phyloP scores from a whole-genome alignment of 2,329 filamentous ascomycete genomes.

The Phoma herbarum region DNA sequence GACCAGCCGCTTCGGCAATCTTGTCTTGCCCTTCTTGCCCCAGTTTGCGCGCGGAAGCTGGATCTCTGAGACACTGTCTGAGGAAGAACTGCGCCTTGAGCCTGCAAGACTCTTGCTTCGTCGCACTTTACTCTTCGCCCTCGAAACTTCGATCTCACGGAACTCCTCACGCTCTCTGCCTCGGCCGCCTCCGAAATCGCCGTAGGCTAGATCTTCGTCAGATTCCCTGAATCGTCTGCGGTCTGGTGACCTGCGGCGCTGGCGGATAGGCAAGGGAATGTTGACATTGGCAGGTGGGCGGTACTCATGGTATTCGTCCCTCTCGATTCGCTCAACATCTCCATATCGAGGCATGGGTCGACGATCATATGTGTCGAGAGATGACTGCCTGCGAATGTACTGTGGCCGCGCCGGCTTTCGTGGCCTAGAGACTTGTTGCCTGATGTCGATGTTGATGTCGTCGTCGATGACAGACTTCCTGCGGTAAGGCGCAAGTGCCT shows the following conservation, averaged over 20 bases:
- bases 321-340: conserved; percentile 64
- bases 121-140: conserved; percentile 53
- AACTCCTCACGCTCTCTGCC: conserved; percentile 54
- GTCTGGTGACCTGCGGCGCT: conserved; percentile 58
- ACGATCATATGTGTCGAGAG: conserved; percentile 88
- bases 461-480: conserved; percentile 66
- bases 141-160: conserved; percentile 58
- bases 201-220: conserved; percentile 69
- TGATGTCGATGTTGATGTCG: conserved; percentile 60
- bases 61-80: conserved; percentile 53
- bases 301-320: conserved; percentile 59
- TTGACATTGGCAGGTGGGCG: conserved; percentile 74
- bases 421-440: conserved; percentile 47
- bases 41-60: conserved; percentile 45
- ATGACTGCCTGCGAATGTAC: conserved; percentile 82
- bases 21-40: conserved; percentile 80
- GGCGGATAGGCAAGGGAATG: conserved; percentile 68
- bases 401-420: conserved; percentile 68
- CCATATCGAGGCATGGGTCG: conserved; percentile 67
- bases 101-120: conserved; percentile 43
- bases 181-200: conserved; percentile 48
- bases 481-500: conserved; percentile 66
- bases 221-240: conserved; percentile 70
- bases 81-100: conserved; percentile 51
- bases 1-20: conserved; percentile 82